Conservation (phyloP, 306 rosid species). For the Alnus glutinosa region DNA sequence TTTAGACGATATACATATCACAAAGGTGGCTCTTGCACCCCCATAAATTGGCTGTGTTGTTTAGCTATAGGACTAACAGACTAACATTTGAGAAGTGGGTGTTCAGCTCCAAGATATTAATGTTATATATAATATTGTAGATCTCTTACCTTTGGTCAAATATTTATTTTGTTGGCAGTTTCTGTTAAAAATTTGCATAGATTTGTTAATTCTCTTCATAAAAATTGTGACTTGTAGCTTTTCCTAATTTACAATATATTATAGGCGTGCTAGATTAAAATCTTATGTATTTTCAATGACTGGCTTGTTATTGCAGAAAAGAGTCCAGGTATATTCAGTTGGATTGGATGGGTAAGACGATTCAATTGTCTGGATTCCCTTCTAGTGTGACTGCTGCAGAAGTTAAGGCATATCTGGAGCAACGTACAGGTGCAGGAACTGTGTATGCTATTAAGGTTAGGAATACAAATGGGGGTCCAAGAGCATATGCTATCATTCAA, state of each 20-base stretch:
- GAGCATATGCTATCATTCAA: slow-evolving; percentile 66
- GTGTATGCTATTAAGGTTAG: slow-evolving; percentile 48
- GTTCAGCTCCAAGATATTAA: background rate
- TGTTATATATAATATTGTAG: background rate
- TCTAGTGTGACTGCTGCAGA: slow-evolving; percentile 5
- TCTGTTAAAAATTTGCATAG: too few species aligned
- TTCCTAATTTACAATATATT: too few species aligned
- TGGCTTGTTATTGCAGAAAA: background rate
- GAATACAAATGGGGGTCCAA: slow-evolving; percentile 26
- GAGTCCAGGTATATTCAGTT: background rate
- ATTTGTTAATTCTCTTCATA: too few species aligned
- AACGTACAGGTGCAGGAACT: background rate
- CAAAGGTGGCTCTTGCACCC: background rate
- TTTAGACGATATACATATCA: background rate
- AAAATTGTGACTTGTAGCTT: too few species aligned
- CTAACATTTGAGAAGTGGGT: background rate
- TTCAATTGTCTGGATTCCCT: slow-evolving; percentile 71
- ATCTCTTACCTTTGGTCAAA: too few species aligned
- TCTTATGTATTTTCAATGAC: too few species aligned
- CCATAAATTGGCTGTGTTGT: background rate
- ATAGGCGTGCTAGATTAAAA: too few species aligned
- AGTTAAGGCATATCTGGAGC: slow-evolving; percentile 52
- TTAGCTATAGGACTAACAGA: background rate
- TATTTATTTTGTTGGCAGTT: too few species aligned
- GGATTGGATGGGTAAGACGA: slow-evolving; percentile 59